Base-by-base conservation (phyloP, 306 rosid species). In the Acacia confusa region DNA sequence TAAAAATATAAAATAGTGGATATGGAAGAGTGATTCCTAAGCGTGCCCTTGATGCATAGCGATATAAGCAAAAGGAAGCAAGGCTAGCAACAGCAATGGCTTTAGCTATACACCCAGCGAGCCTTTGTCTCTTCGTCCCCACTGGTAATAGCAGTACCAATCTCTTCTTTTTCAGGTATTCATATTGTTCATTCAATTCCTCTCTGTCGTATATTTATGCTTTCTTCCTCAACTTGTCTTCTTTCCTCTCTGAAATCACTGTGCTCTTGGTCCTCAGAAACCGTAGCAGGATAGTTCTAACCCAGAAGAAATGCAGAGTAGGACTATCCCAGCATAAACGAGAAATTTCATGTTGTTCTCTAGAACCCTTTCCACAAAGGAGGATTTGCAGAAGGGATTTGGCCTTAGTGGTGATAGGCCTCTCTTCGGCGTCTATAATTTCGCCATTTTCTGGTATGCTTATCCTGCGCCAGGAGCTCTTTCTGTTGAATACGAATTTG, bases 371-470 rank as follows among this genome's bases (percentile, higher is more conserved):
- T 71, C 28, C 60, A 6, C 40, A 25, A 71, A 15, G 4, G n/a
- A 14, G 57, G 57, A 44, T 70, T 44, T 24, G n/a, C 36, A 71
- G 58, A 45, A 44, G 58, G 24, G 75, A 71, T 71, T 45, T 45
- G 40, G 75, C 58, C 27, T 45, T 71, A 40, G 40, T 27, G 58
- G 19, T 71, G 60, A 45, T 71, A 60, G 75, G 75, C 24, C 60
- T 71, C 40, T 19, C 75, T 44, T 71, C 75, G 13, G 24, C 45
- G 9, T 45, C 75, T 19, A 25, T 44, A 45, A 71, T 22, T 44
- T 15, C 16, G 7, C 58, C 58, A 71, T 71, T 27, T 45, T 71
- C 75, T 71, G 75, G 75, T 70, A 70, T 44, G 74, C 52, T 68
- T 36, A 20, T 36, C 24, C 48, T 68, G 72, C 48, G 2, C 27